Evolutionary conservation across 352 stramenopile species (phyloP), one percentile per base, ranked within the genome.

Genomic region (Pythium angustatum): DNA sequence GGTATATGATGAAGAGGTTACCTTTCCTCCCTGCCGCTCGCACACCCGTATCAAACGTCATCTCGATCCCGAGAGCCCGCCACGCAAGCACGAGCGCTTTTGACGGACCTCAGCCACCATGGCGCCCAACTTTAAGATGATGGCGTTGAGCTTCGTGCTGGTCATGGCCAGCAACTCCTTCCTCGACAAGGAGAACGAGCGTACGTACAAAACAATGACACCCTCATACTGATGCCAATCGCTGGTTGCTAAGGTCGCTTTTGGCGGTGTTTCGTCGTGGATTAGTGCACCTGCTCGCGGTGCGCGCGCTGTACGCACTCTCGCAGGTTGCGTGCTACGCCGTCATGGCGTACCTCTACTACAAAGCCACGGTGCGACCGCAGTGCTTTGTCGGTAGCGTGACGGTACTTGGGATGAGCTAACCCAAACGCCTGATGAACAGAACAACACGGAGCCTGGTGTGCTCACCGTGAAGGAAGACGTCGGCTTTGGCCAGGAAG

Each of bases 81-180:
- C 45, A 64, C 22, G 57, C 30, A 58, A 47, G 40, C 40, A 43
- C 36, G 36, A 11, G n/a, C 55, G 22, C 47, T 36, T 30, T 28
- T 47, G 21, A 30, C 44, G 44, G 17, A 31, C 19, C 24, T 5
- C 45, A 11, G 17, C 53, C 33, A 71, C 40, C 58, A 91, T 92
- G 83, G 81, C 81, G 73, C 83, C 78, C 36, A 92, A 90, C 60
- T 68, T 89, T 48, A 89, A 86, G 73, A 86, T 92, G 81, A 89
- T 92, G 81, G 83, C 68, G 68, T 58, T 92, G 40, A 90, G 81
- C 58, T 68, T 92, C 57, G 70, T 62, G 53, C 58, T 92, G 54
- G 81, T 85, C 31, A 66, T 90, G 49, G 47, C 73, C 58, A 89
- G 77, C 71, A 87, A 88, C 68, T 79, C 72, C 50, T 71, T 87